phyloP scores from a whole-genome alignment of 108 stramenopile species.

The Aurantiochytrium sp. region DNA sequence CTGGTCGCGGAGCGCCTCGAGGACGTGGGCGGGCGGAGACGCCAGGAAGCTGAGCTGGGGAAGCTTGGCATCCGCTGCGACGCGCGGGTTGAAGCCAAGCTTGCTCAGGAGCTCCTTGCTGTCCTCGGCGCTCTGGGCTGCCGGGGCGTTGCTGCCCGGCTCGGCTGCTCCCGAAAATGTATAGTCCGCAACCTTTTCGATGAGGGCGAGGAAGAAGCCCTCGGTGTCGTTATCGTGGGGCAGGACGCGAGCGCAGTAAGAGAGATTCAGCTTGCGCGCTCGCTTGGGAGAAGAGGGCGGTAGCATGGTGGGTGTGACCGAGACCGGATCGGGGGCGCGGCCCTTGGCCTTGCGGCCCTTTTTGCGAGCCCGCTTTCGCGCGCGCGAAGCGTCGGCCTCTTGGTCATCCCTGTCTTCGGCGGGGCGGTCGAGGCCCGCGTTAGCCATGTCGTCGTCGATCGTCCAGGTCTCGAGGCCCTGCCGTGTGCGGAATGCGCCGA shows the following conservation, averaged over 20 bases:
- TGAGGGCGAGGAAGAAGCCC: conserved; percentile 38
- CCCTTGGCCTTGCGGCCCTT: conserved; percentile 50
- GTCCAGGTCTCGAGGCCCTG: conserved; percentile 52
- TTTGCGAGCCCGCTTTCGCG: conserved; percentile 47
- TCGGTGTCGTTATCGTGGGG: conserved; percentile 43
- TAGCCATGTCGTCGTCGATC: conserved; percentile 63
- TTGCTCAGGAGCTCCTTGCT: neutral
- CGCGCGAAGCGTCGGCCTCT: conserved; percentile 35
- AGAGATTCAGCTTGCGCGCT: neutral
- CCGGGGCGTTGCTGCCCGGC: neutral
- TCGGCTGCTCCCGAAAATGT: too few species aligned
- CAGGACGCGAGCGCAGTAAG: conserved; percentile 18
- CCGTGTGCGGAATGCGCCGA: conserved; percentile 44
- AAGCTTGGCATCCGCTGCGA: neutral
- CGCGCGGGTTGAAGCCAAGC: neutral
- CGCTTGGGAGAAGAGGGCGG: neutral
- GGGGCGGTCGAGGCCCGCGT: conserved; percentile 58
- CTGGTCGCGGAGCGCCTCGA: neutral
- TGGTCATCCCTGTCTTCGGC: conserved; percentile 22
- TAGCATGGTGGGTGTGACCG: conserved; percentile 31
- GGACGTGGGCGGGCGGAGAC: neutral
- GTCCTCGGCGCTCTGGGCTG: neutral
- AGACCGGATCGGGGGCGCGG: conserved; percentile 34
- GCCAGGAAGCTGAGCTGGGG: neutral
- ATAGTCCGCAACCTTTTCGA: neutral